These are phyloP conservation scores for Gentiana macrophylla DNA, from an alignment of 257 asterid species.

Conservation along the genomic window DNA sequence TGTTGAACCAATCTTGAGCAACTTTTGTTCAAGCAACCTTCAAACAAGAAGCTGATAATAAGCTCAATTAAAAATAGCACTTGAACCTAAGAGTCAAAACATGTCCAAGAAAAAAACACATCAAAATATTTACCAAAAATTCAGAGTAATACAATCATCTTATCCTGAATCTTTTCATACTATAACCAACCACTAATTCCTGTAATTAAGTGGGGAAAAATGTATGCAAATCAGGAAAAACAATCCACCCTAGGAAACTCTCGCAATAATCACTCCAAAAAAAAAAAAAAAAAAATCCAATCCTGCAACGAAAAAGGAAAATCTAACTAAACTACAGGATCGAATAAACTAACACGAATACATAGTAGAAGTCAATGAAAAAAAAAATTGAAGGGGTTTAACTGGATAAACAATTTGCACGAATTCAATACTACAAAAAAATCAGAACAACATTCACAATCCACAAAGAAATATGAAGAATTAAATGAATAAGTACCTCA, in stretches of 20 bases:
- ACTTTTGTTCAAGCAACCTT: neutral
- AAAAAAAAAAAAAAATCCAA: neutral
- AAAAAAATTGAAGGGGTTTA: neutral
- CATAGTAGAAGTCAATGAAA: neutral
- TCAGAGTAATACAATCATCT: too few relatives aligned
- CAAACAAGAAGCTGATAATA: neutral
- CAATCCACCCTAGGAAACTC: neutral
- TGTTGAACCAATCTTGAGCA: too few relatives aligned
- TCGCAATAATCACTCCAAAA: neutral
- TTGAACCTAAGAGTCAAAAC: neutral
- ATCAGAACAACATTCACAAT: neutral
- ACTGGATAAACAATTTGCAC: neutral
- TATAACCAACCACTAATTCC: neutral
- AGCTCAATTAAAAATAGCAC: slow-evolving; percentile 2
- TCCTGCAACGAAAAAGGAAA: too few relatives aligned
- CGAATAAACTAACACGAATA: neutral
- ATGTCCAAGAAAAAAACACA: neutral
- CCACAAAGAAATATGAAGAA: neutral
- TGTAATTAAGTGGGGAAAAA: neutral
- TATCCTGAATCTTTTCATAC: neutral
- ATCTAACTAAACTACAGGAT: neutral
- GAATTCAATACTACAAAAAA: neutral
- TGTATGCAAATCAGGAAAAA: neutral
- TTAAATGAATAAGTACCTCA: slow-evolving; percentile 7
- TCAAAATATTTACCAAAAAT: too few relatives aligned